A percentile compares a stretch with the other conserved stretches of the same genome.
Evolutionary conservation across 1,139 yeast genomes (phyloP).

Genomic region (Meyerozyma smithsonii): DNA sequence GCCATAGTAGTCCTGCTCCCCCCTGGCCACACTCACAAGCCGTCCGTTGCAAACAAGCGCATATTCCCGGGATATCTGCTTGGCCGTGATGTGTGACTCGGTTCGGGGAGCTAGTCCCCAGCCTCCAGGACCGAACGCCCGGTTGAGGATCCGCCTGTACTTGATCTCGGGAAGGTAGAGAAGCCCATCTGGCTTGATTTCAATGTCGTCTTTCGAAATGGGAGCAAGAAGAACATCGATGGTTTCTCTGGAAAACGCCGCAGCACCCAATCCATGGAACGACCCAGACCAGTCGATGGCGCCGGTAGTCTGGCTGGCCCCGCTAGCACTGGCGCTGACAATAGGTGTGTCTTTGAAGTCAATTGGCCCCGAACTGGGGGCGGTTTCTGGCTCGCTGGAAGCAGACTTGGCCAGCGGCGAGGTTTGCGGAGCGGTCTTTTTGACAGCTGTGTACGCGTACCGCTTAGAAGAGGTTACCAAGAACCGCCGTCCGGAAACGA

Average conservation of each 20-base stretch:
- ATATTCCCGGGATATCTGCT: slow-evolving; percentile 74
- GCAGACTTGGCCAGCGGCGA: not conserved
- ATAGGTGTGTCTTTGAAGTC: slow-evolving; percentile 21
- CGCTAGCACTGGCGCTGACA: slow-evolving; percentile 2
- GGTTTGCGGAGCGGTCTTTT: not conserved
- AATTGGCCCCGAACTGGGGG: slow-evolving; percentile 2
- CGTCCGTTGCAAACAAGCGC: slow-evolving; percentile 86
- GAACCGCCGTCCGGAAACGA: not conserved
- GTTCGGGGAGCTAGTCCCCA: slow-evolving; percentile 98
- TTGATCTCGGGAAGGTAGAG: slow-evolving; percentile 91
- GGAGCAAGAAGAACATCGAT: slow-evolving; percentile 58
- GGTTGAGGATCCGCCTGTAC: slow-evolving; percentile 80
- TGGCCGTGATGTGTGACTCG: slow-evolving; percentile 67
- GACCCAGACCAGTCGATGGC: slow-evolving; percentile 67
- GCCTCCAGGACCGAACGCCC: slow-evolving; percentile 97
- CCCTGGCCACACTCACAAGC: slow-evolving; percentile 86
- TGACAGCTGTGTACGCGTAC: not conserved
- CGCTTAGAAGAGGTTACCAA: not conserved
- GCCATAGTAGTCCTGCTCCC: slow-evolving; percentile 90
- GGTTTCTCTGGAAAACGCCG: slow-evolving; percentile 61
- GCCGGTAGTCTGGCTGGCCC: slow-evolving; percentile 3
- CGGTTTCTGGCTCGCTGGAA: not conserved
- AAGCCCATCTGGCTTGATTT: slow-evolving; percentile 93
- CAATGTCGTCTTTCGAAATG: slow-evolving; percentile 67
- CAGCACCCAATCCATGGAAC: slow-evolving; percentile 76